Evolutionary conservation across 1,139 yeast species (phyloP), one percentile per base, ranked within the genome.

Genomic region (Kodamaea derodonti): DNA sequence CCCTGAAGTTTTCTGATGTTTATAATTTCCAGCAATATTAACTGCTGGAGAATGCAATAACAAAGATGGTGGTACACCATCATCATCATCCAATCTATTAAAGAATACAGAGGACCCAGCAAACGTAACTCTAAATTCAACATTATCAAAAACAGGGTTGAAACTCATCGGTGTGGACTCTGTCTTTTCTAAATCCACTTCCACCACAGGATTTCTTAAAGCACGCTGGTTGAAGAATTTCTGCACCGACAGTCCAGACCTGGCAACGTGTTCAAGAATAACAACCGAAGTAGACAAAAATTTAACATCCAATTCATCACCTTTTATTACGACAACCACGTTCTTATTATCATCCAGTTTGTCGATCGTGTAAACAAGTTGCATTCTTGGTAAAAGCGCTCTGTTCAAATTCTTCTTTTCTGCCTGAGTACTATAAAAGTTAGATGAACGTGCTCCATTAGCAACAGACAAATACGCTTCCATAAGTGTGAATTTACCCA

Each of bases 1-100:
- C 1, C 43, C 36, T 0, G 47, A 48, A 4, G 35, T 29, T 28
- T 56, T 58, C 14, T 52, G 45, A 39, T 64, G 63, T 6, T 44
- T 42, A 39, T 66, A 70, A 39, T 50, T 53, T 8, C 62, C 54
- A 3, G 75, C 69, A 8, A 85, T 68, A 33, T 68, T 70, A 2
- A 90, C 76, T 1, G 90, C 84, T 0, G 98, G 98, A 0, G 95
- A 78, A 35, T 77, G 84, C 22, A 90, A 58, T 29, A 68, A 72
- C 18, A 88, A 63, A 0, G 90, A 75, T 0, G 84, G 80, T 0
- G 75, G 45, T 33, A 63, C 41, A 35, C 68, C 49, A 7, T 65
- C 60, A 43, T 69, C 57, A 42, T 65, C 69, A 30, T 65, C 64
- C 20, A 75, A 59, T 31, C 75, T 69, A 35, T 69, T 65, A 14